A percentile compares a stretch with the other conserved stretches of the same genome.
phyloP scores from a whole-genome alignment of 352 stramenopile species.

The Pythium utonaiense region DNA sequence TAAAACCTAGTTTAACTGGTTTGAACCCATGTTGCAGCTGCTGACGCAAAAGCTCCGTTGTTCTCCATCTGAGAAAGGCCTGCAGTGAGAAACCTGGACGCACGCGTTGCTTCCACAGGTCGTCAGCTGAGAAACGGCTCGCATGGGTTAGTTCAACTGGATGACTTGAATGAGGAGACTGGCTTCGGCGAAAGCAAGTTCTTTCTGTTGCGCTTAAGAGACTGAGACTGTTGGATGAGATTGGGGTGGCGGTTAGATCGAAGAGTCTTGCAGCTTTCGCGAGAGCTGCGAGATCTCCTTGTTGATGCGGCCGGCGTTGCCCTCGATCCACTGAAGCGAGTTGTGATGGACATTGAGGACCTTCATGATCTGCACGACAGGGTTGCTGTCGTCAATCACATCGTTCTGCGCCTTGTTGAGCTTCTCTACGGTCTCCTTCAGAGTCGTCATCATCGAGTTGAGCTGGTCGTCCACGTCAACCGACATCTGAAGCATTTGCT shows the following conservation, averaged over 20 bases:
- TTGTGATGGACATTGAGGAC: conserved; percentile 88
- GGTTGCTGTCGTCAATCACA: conserved; percentile 65
- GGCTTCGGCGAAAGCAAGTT: too few relatives aligned
- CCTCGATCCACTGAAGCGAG: conserved; percentile 84
- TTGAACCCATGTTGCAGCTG: not conserved
- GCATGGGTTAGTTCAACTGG: too few relatives aligned
- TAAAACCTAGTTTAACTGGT: not conserved
- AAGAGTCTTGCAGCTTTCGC: conserved; percentile 62
- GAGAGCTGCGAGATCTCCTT: conserved; percentile 60
- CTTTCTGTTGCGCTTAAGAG: too few relatives aligned
- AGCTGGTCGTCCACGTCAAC: conserved; percentile 86
- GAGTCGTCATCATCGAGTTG: conserved; percentile 81
- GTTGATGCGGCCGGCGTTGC: conserved; percentile 65
- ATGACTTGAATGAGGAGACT: too few relatives aligned
- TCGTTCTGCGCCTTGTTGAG: conserved; percentile 82
- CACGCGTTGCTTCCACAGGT: too few relatives aligned
- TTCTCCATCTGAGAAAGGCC: too few relatives aligned
- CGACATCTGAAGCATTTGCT: conserved; percentile 83
- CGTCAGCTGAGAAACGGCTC: too few relatives aligned
- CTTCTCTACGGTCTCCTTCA: conserved; percentile 87
- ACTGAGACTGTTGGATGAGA: too few relatives aligned
- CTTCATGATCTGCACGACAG: conserved; percentile 87
- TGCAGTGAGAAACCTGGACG: too few relatives aligned
- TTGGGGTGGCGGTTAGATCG: conserved; percentile 57
- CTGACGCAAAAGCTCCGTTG: too few relatives aligned